Conservation (phyloP, 2,329 filamentous ascomycete genomes). For the Apiospora saccharicola region DNA sequence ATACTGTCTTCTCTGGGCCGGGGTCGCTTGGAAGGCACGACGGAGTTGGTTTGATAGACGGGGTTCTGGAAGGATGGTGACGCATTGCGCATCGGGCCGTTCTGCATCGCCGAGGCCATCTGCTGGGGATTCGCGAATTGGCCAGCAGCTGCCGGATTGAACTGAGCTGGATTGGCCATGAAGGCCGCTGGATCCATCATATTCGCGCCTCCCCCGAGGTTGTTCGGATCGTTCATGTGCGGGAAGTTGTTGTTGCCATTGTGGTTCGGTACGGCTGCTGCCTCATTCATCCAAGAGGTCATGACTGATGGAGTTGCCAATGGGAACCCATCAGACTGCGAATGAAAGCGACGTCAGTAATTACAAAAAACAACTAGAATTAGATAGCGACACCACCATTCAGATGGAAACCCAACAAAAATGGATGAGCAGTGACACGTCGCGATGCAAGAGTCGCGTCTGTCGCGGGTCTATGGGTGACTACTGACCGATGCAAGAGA, state of each 20-base stretch:
- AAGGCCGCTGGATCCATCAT: slow-evolving; percentile 74
- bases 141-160: slow-evolving; percentile 60
- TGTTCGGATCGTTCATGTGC: slow-evolving; percentile 69
- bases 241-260: slow-evolving; percentile 74
- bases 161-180: slow-evolving; percentile 66
- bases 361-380: slow-evolving; percentile 40
- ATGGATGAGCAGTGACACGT: slow-evolving; percentile 45
- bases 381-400: slow-evolving; percentile 49
- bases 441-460: slow-evolving; percentile 32
- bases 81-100: slow-evolving; percentile 83
- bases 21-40: slow-evolving; percentile 89
- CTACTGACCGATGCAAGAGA: slow-evolving; percentile 30
- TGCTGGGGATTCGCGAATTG: slow-evolving; percentile 66
- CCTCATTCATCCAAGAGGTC: slow-evolving; percentile 78
- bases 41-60: slow-evolving; percentile 82
- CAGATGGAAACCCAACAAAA: slow-evolving; percentile 46
- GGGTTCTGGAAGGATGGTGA: slow-evolving; percentile 81
- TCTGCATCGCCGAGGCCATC: slow-evolving; percentile 71
- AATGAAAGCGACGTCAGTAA: slow-evolving; percentile 51
- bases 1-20: slow-evolving; percentile 84
- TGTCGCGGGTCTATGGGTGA: slow-evolving; percentile 35
- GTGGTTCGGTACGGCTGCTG: slow-evolving; percentile 69
- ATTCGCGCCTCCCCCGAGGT: slow-evolving; percentile 45
- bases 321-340: slow-evolving; percentile 56
- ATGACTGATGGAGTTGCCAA: slow-evolving; percentile 62